Percentiles rank a stretch among this genome's conserved stretches.
Conservation (phyloP, 768 basidiomycete genomes). For the Amanita polypyramis region DNA sequence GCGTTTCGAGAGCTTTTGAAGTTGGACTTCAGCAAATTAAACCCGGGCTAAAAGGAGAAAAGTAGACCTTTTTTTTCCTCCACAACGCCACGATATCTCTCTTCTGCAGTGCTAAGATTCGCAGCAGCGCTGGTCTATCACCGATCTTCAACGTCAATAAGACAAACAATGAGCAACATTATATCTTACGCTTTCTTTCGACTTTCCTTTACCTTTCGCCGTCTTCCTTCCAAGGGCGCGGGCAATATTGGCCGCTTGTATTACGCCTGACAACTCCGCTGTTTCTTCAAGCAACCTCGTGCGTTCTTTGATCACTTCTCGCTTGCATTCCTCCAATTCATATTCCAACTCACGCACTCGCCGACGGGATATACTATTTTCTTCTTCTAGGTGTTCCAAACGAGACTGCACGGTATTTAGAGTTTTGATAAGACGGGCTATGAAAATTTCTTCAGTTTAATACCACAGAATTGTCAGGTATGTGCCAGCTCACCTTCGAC, state of each 20-base stretch:
- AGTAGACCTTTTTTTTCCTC: constrained; percentile 82
- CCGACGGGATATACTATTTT: constrained; percentile 72
- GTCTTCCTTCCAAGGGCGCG: constrained; percentile 21
- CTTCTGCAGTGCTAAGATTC: constrained; percentile 19
- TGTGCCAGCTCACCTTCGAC: constrained; percentile 41
- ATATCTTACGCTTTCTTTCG: constrained; percentile 19
- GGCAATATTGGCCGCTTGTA: constrained; percentile 13
- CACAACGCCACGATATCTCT: constrained; percentile 65
- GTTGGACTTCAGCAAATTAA: constrained; percentile 14
- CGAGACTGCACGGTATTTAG: constrained; percentile 57
- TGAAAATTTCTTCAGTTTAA: background rate
- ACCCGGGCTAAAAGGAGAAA: constrained; percentile 2
- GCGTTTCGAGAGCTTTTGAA: constrained; percentile 62
- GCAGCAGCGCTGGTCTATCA: constrained; percentile 22
- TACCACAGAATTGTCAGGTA: background rate
- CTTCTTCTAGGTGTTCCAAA: constrained; percentile 64
- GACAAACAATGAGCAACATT: background rate
- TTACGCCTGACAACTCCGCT: constrained; percentile 22
- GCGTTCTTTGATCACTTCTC: constrained; percentile 65
- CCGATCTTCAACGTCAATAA: background rate
- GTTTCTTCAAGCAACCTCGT: constrained; percentile 52
- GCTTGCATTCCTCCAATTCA: constrained; percentile 76
- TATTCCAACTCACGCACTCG: constrained; percentile 81
- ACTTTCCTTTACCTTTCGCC: constrained; percentile 24
- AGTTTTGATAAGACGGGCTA: constrained; percentile 53